Conservation (phyloP, 345 rosid species). For the Sisymbrium irio region DNA sequence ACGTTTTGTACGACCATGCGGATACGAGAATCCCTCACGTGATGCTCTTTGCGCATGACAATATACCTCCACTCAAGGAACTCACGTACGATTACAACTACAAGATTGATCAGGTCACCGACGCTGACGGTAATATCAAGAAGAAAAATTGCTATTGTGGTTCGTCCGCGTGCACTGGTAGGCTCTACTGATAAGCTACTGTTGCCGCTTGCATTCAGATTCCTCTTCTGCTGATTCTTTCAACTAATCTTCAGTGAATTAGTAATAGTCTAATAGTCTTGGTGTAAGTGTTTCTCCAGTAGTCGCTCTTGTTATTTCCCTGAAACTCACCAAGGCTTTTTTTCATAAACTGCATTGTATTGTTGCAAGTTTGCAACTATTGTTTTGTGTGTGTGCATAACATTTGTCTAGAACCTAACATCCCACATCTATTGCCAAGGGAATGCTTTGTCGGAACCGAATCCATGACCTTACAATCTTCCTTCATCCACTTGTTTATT, state of each 20-base stretch:
- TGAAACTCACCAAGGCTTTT: background rate
- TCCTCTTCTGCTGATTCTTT: background rate
- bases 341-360: background rate
- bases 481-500: background rate
- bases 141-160: constrained; percentile 77
- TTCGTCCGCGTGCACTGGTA: constrained; percentile 60
- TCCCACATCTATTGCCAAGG: background rate
- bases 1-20: constrained; percentile 72
- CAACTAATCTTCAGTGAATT: background rate
- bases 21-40: constrained; percentile 76
- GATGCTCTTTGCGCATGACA: constrained; percentile 78
- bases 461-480: background rate
- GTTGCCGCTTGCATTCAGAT: background rate
- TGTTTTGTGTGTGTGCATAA: background rate
- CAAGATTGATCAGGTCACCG: constrained; percentile 54
- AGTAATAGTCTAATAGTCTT: background rate
- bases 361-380: background rate
- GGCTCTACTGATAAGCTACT: constrained; percentile 56
- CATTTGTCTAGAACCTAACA: background rate
- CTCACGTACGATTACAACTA: constrained; percentile 77
- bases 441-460: background rate
- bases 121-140: constrained; percentile 63
- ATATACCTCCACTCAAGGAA: constrained; percentile 83
- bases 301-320: background rate
- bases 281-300: background rate